Conservation (phyloP, 2,329 filamentous ascomycete genomes). For the Botrytis galanthina region DNA sequence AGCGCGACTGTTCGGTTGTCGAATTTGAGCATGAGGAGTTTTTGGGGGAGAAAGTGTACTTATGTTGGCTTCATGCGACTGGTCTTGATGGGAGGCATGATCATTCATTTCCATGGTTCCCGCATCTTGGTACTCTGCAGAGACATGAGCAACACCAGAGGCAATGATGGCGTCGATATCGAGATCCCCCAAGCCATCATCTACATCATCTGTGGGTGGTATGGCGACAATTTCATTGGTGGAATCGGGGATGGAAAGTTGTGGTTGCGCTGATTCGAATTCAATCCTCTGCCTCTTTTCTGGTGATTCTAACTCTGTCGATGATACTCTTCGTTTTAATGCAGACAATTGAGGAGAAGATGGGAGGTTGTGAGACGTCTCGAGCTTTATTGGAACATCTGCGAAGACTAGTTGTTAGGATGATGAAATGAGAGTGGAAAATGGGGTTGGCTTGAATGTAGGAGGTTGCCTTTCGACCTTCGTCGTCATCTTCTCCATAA, state of each 20-base stretch:
- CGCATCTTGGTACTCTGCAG: conserved; percentile 2
- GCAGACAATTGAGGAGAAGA: not conserved
- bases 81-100: not conserved
- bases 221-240: not conserved
- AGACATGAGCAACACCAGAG: conserved; percentile 7
- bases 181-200: conserved; percentile 3
- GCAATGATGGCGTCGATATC: conserved; percentile 15
- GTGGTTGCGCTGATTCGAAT: not conserved
- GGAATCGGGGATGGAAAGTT: not conserved
- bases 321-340: conserved; percentile 14
- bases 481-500: not conserved
- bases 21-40: not conserved
- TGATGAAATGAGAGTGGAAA: not conserved
- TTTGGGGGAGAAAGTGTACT: not conserved
- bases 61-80: not conserved
- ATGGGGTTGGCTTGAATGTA: not conserved
- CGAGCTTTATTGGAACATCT: conserved; percentile 16
- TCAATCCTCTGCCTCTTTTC: conserved; percentile 26
- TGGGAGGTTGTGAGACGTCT: not conserved
- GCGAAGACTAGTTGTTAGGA: not conserved
- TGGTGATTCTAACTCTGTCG: conserved; percentile 5
- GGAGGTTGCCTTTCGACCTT: not conserved
- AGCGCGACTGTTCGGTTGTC: not conserved
- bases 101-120: conserved; percentile 3
- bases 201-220: not conserved